phyloP scores from a whole-genome alignment of 1,139 yeast species.

The Debaryomyces fabryi region DNA sequence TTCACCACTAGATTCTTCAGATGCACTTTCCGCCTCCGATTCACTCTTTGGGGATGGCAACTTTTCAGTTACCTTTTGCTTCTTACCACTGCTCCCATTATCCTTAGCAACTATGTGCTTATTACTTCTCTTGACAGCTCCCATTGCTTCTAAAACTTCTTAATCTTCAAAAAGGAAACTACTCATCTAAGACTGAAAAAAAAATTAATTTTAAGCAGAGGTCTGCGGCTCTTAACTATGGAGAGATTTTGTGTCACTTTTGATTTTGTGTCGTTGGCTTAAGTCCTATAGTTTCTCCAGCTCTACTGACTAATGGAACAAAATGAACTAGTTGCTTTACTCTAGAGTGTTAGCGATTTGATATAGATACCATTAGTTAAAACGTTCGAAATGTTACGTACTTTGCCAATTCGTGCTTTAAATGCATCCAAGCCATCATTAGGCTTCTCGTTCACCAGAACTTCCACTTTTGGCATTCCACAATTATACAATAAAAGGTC shows the following conservation, averaged over 20 bases:
- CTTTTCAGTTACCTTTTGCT: conserved; percentile 25
- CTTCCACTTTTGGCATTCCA: background rate
- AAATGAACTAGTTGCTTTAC: background rate
- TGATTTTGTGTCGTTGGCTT: background rate
- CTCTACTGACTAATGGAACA: background rate
- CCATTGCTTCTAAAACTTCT: conserved; percentile 19
- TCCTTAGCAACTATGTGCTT: conserved; percentile 34
- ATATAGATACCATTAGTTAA: background rate
- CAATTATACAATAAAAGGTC: conserved; percentile 1
- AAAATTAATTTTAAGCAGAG: conserved; percentile 4
- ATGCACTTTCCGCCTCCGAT: conserved; percentile 12
- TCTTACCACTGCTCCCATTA: conserved; percentile 25
- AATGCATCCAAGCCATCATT: background rate
- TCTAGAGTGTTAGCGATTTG: background rate
- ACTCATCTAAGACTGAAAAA: conserved; percentile 3
- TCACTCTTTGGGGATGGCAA: conserved; percentile 21
- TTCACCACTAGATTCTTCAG: conserved; percentile 12
- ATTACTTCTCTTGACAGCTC: conserved; percentile 33
- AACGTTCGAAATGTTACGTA: conserved; percentile 1
- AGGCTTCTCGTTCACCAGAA: background rate
- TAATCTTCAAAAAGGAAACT: background rate
- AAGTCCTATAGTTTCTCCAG: background rate
- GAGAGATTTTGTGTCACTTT: conserved; percentile 7
- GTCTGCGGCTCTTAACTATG: conserved; percentile 6
- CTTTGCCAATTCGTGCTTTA: conserved; percentile 1